Evolutionary conservation across 1,284 basidiomycete species (phyloP).

Genomic region (Ustilago lituana): DNA sequence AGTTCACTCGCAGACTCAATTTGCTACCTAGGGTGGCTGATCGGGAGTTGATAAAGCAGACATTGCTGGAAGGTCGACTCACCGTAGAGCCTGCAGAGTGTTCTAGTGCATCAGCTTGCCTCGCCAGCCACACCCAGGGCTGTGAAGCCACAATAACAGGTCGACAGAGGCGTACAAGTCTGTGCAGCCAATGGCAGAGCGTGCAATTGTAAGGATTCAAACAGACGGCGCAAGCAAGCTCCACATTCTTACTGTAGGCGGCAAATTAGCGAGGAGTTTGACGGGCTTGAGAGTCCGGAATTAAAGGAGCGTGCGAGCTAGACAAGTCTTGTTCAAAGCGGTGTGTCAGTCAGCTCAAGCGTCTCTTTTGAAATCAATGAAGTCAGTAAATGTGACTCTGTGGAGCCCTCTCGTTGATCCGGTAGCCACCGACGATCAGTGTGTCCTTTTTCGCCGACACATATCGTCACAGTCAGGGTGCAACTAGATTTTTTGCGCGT

Average conservation of each 20-base stretch:
- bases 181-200: conserved; percentile 25
- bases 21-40: too few species aligned
- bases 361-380: too few species aligned
- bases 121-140: too few species aligned
- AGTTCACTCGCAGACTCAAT: too few species aligned
- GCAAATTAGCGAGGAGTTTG: background rate
- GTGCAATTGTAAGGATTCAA: conserved; percentile 21
- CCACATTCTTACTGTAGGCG: background rate
- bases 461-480: background rate
- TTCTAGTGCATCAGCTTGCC: too few species aligned
- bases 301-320: too few species aligned
- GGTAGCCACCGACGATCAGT: conserved; percentile 25
- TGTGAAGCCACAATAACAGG: too few species aligned
- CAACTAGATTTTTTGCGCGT: background rate
- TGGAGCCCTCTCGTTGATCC: conserved; percentile 5
- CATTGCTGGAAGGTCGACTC: too few species aligned
- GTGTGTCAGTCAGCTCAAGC: conserved; percentile 16
- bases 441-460: conserved; percentile 14
- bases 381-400: too few species aligned
- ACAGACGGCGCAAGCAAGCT: background rate
- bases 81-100: too few species aligned
- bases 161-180: background rate
- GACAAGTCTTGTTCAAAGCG: too few species aligned
- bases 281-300: conserved; percentile 11
- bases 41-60: too few species aligned